Base-by-base conservation (phyloP, 441 rosid species). In the Omphalea diandra region DNA sequence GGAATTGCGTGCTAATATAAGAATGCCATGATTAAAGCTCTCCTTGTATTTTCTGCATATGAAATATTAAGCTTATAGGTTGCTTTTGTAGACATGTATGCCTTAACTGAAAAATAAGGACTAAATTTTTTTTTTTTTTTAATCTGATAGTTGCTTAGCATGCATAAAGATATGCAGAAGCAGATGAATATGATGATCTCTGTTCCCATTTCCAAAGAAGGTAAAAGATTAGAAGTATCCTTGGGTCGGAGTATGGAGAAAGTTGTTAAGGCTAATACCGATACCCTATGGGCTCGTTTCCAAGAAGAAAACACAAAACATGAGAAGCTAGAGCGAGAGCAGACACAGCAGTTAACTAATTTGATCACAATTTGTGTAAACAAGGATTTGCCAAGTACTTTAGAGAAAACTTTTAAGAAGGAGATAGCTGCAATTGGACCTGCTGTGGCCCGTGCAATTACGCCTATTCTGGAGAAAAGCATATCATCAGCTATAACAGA, bases 131-230 rank as follows among this genome's bases (percentile, higher is more conserved):
- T 18, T 35, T 61, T 66, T 46, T 49, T 43, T 62, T 49, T 66
- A 53, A 58, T 76, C 59, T 75, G 73, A 71, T 83, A 91, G 99
- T 49, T 90, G 69, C 49, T 88, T 80, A 76, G 67, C 63, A 76
- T 77, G 67, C 97, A 88, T 78, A 95, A 87, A 80, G 99, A 93
- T 76, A 81, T 87, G 94, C 93, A 89, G 84, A 93, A 81, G 75
- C 98, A 93, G 76, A 79, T 90, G 81, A 75, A 80, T 22, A 83
- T 69, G 69, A 77, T 83, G 75, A 84, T 88, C 66, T 81, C 71
- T 66, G 76, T 76, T 53, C 86, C 92, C 3, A 79, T 88, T 50
- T 71, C 83, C 44, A 89, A 89, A 83, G 98, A 95, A 81, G 85
- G 92, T 67, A 90, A 82, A 87, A 85, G 95, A 72, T 73, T 95